phyloP scores from a whole-genome alignment of 1,284 basidiomycete genomes.

The Cystobasidium pallidum region DNA sequence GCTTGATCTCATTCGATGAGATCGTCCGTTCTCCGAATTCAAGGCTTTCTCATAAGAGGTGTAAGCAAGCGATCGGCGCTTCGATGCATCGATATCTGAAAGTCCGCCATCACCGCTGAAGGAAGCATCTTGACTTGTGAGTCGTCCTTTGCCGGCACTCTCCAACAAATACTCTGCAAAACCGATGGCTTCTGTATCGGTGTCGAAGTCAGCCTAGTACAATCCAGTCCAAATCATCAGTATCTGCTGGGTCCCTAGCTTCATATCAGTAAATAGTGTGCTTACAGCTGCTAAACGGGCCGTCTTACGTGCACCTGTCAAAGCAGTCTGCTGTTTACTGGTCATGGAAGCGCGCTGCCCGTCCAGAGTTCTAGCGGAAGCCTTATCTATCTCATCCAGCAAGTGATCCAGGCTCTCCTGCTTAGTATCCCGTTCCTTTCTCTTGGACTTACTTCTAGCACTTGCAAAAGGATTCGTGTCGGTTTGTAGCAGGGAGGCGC shows the following conservation, averaged over 20 bases:
- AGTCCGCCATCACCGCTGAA: conserved; percentile 23
- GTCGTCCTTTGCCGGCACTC: conserved; percentile 50
- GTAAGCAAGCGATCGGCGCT: conserved; percentile 33
- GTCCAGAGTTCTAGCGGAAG: conserved; percentile 67
- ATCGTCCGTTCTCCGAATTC: background rate
- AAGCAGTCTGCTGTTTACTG: conserved; percentile 62
- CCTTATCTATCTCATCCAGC: conserved; percentile 70
- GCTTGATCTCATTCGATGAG: conserved; percentile 11
- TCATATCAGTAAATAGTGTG: background rate
- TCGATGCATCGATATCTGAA: background rate
- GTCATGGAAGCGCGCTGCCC: conserved; percentile 71
- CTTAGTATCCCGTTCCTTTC: conserved; percentile 27
- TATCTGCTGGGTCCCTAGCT: background rate
- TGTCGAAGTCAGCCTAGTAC: conserved; percentile 7
- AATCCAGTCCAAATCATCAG: background rate
- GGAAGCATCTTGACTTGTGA: conserved; percentile 51
- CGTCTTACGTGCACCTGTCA: conserved; percentile 60
- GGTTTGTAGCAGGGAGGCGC: conserved; percentile 50
- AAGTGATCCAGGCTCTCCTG: conserved; percentile 64
- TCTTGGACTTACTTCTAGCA: conserved; percentile 11
- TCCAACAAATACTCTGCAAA: conserved; percentile 48
- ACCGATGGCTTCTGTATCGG: conserved; percentile 47
- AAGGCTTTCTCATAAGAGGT: conserved; percentile 1
- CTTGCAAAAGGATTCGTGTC: conserved; percentile 4
- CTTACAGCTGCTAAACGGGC: conserved; percentile 22